Evolutionary conservation across 495 filamentous ascomycete genomes (phyloP), one percentile per base, ranked within the genome.

Genomic region (Pyrenula massariospora): DNA sequence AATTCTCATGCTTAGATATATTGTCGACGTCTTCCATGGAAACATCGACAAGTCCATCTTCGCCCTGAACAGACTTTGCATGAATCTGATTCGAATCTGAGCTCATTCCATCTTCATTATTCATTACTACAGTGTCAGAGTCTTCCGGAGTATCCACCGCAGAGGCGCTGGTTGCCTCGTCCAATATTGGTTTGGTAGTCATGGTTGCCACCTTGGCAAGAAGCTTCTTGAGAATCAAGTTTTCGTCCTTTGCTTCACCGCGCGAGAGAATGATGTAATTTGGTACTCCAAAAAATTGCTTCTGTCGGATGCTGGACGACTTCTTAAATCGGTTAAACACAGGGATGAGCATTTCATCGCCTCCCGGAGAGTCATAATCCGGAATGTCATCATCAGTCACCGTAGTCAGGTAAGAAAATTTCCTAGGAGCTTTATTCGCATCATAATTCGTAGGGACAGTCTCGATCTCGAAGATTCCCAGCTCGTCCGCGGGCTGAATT

Each of bases 11-110:
- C 10, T 60, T 54, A 2, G 56, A 61, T 10, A 62, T 61, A 59
- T 69, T 73, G 5, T 66, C 62, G 8, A 70, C 73, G 59, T 91
- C 86, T 11, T 78, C 79, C 88, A 94, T 91, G 0, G 87, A 88
- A 22, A 98, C 84, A 65, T 96, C 87, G 2, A 97, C 89, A 59
- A 95, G 82, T 53, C 87, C 89, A 59, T 96, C 91, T 66, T 96
- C 92, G 3, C 88, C 89, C 59, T 91, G 85, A 11, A 95, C 82
- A 8, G 90, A 95, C 0, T 73, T 74, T 21, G 86, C 84, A 59
- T 86, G 77, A 52, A 95, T 75, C 15, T 42, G 31, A 60, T 83
- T 84, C 5, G 81, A 78, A 58, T 86, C 87, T 15, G 77, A 81
- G 1, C 83, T 87, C 57, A 87, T 80, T 1, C 77, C 82, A 66